Base-by-base conservation (phyloP, 768 basidiomycete genomes). In the Flagelloscypha sp. region DNA sequence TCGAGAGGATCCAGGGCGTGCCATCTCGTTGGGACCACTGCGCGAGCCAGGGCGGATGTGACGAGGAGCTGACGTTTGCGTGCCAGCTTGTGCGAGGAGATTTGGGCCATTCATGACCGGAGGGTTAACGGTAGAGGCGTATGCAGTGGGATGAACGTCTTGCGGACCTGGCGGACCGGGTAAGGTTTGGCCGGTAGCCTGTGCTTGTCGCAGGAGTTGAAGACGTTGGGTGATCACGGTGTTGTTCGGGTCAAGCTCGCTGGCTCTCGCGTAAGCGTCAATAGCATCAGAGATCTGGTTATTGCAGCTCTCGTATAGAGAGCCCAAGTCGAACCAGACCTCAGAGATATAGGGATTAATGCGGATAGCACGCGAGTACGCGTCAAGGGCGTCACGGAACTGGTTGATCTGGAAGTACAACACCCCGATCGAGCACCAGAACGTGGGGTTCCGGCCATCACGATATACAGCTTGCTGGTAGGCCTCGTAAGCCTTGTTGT, bases 381-480 rank as follows among this genome's bases (percentile, higher is more conserved):
- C 95, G 52, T 99, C 95, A 24, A 99, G 79, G 2, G 94, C 94
- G 52, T 99, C 95, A 35, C 93, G 89, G 66, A 88, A 99, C 55
- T 99, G 95, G 61, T 97, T 98, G 67, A 99, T 97, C 56, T 99
- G 93, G 72, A 95, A 99, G 57, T 99, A 99, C 1, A 99, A 74
- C 1, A 99, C 95, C 30, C 95, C 95, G 50, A 99, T 99, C 16
- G 90, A 94, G 56, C 94, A 98, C 95, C 95, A 98, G 61, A 97
- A 99, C 0, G 95, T 97, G 1, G 95, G 95, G 55, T 98, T 99
- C 40, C 92, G 87, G 15, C 94, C 95, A 51, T 99, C 95, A 35
- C 94, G 86, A 61, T 98, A 98, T 12, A 99, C 92, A 13, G 95
- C 94, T 58, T 99, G 95, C 50, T 99, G 95, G 55, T 98, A 98